Base-by-base conservation (phyloP, 371 early-diverging fungal genomes). In the Dentiscutata heterogama region DNA sequence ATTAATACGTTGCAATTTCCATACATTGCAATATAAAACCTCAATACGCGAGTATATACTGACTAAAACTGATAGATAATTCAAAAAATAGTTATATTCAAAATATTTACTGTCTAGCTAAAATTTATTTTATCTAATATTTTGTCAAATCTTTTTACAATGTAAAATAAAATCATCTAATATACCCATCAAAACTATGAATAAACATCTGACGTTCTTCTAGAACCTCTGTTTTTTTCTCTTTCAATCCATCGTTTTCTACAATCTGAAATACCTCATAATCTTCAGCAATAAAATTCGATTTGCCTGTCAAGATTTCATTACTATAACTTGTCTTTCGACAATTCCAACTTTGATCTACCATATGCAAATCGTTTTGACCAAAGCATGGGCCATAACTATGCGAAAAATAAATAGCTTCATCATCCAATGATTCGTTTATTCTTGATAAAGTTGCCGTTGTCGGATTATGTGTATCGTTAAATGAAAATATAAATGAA, bases 221-320 rank as follows among this genome's bases (percentile, higher is more conserved):
- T 46, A 46, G 10, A 46, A 46, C 46, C 7, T 46, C 46, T 1
- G 46, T 46, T 46, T 46, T 46, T 46, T 46, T 46, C 46, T 5
- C 46, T 46, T 46, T 46, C 11, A 46, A 46, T 8, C 46, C 46
- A 46, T 46, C 46, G 10, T 46, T 46, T 46, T 46, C 46, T 46
- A 67, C 20, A 6, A 67, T n/a, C 13, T 67, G 67, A 67, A 67
- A 67, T 25, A 67, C 67, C 13, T 67, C 67, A 67, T 67, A 67
- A 39, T 67, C 67, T 6, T 67, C 67, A 27, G 39, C 27, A 16
- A 31, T 25, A 67, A 67, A 67, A 18, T 39, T 27, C 7, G 18
- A 7, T 8, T 20, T 22, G 3, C 14, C 22, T 1, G 3, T 5
- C 18, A 58, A n/a, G 5, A 18, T 58, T 58, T 58, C 58, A n/a